phyloP scores from a whole-genome alignment of 129 eudicot genomes.

The Centaurea solstitialis region DNA sequence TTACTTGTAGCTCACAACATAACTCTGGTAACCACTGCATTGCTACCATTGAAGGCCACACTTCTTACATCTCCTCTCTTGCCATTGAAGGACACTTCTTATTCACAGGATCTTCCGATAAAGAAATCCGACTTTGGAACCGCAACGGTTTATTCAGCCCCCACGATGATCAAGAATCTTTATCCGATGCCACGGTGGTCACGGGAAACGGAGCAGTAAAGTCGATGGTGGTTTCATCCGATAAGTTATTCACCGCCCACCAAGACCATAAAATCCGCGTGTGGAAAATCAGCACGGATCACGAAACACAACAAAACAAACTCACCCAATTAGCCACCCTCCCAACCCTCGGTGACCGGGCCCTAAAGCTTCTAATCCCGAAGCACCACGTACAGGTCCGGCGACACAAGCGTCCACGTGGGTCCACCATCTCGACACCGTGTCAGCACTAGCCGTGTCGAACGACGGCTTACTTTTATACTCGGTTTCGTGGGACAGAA shows the following conservation, averaged over 20 bases:
- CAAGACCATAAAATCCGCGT: conserved; percentile 73
- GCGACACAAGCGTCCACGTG: conserved; percentile 62
- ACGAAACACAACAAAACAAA: conserved; percentile 29
- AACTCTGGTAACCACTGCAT: conserved; percentile 39
- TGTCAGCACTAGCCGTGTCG: conserved; percentile 61
- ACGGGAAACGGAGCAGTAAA: conserved; percentile 53
- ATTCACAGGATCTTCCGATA: conserved; percentile 57
- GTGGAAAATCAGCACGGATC: conserved; percentile 38
- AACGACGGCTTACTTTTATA: conserved; percentile 47
- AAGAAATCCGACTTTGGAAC: conserved; percentile 47
- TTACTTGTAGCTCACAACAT: conserved; percentile 26
- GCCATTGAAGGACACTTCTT: conserved; percentile 43
- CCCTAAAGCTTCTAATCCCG: conserved; percentile 41
- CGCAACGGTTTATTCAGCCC: conserved; percentile 22
- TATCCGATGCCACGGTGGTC: conserved; percentile 12
- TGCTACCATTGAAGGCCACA: conserved; percentile 47
- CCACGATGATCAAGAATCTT: conserved; percentile 11
- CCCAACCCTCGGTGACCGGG: conserved; percentile 62
- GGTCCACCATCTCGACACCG: conserved; percentile 70
- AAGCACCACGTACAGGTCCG: conserved; percentile 55
- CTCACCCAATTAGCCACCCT: conserved; percentile 58
- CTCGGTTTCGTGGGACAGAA: conserved; percentile 74
- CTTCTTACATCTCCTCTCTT: conserved; percentile 60
- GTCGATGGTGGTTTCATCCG: conserved; percentile 47
- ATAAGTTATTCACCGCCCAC: conserved; percentile 61